These are phyloP conservation scores for Davidsoniella australis DNA, from an alignment of 2,329 filamentous ascomycete genomes.

Conservation along the genomic window DNA sequence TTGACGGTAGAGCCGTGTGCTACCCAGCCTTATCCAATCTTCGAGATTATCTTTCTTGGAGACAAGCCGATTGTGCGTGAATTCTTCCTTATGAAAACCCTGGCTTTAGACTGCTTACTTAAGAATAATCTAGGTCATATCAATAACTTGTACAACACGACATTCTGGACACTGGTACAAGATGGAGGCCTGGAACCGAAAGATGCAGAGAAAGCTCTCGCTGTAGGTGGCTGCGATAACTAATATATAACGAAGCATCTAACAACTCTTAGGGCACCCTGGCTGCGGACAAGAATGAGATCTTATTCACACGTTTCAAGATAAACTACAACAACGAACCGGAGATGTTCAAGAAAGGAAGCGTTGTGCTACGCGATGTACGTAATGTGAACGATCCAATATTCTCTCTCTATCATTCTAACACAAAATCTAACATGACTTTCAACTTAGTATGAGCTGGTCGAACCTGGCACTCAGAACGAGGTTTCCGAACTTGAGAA, in stretches of 20 bases:
- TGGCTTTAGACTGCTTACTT: neutral
- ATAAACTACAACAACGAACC: constrained; percentile 98
- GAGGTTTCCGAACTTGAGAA: constrained; percentile 29
- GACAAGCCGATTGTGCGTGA: constrained; percentile 80
- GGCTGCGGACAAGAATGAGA: constrained; percentile 85
- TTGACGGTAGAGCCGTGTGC: constrained; percentile 79
- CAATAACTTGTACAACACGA: constrained; percentile 96
- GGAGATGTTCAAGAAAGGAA: constrained; percentile 86
- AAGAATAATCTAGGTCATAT: constrained; percentile 54
- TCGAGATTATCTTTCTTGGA: constrained; percentile 90
- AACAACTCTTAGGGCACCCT: constrained; percentile 49
- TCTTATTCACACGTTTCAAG: constrained; percentile 70
- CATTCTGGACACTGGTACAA: constrained; percentile 80
- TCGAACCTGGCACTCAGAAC: constrained; percentile 37
- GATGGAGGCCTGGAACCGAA: constrained; percentile 57
- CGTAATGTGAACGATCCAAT: constrained; percentile 22
- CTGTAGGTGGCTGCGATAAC: constrained; percentile 29
- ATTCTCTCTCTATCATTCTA: neutral
- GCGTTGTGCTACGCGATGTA: constrained; percentile 70
- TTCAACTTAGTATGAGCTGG: constrained; percentile 45
- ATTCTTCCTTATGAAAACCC: neutral
- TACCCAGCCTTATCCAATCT: constrained; percentile 74
- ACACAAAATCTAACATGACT: neutral
- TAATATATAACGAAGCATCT: constrained; percentile 8
- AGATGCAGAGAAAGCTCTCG: constrained; percentile 65